Base-by-base conservation (phyloP, 2,329 filamentous ascomycete genomes). In the Colletotrichum costaricense region DNA sequence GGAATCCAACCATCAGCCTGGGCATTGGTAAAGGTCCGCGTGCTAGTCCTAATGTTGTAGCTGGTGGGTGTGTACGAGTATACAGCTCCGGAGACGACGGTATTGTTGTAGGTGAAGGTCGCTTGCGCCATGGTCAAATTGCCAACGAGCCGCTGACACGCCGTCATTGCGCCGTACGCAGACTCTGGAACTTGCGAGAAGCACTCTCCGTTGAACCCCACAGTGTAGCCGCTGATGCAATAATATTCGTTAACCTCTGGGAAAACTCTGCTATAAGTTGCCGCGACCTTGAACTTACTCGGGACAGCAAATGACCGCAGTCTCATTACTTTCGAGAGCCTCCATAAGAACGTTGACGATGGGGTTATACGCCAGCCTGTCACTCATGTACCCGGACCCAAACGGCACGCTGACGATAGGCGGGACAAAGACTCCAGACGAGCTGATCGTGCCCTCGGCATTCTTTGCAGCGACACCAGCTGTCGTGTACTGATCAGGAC, bases 401-500 rank as follows among this genome's bases (percentile, higher is more conserved):
- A 38, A 19, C 3, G 26, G 28, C 19, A n/a, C 0, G 12, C 55
- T 63, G 7, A 56, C 49, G 12, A 72, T 57, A 4, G 64, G 56
- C 2, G 72, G 60, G 1, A 35, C 46, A 26, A 72, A 69, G 1
- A 54, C n/a, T 22, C 74, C 72, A 0, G 64, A 66, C 5, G 74
- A 66, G 38, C 42, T 67, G 35, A 72, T 28, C 19, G 24, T 33
- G 56, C 67, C 67, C 24, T 57, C 46, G n/a, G 16, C 6, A 24
- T 54, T 42, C 11, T 69, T 67, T 26, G 65, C 63, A 24, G 65
- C 72, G 0, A 72, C 72, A 14, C 75, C 79, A 1, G 71, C 78
- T 3, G 77, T 80, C 6, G 76, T 78, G 77, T 78, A 78, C 0
- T 75, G 76, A 0, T 75, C 72, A 1, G 78, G 78, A 12, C 77